These are phyloP conservation scores for Fusarium sp. DNA, from an alignment of 2,329 filamentous ascomycete species.

Conservation along the genomic window DNA sequence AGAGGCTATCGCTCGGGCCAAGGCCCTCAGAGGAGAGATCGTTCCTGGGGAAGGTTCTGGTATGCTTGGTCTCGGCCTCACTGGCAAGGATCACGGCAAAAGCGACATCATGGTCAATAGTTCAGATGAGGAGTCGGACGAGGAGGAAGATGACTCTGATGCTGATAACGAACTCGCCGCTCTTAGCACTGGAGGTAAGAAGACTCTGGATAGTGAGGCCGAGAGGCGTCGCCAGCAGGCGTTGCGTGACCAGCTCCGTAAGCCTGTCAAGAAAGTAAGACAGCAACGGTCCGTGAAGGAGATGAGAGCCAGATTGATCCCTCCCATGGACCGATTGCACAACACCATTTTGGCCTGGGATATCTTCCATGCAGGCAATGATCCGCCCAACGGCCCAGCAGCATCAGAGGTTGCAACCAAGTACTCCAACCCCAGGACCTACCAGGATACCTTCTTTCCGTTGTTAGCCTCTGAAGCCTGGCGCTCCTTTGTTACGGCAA, in stretches of 20 bases:
- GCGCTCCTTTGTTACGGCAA: slow-evolving; percentile 92
- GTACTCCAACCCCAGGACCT: slow-evolving; percentile 83
- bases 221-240: slow-evolving; percentile 62
- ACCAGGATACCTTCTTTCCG: slow-evolving; percentile 92
- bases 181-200: slow-evolving; percentile 64
- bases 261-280: slow-evolving; percentile 88
- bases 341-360: slow-evolving; percentile 93
- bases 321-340: slow-evolving; percentile 88
- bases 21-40: slow-evolving; percentile 59
- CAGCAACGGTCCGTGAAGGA: slow-evolving; percentile 89
- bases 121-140: slow-evolving; percentile 82
- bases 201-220: slow-evolving; percentile 63
- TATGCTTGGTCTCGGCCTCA: slow-evolving; percentile 78
- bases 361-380: slow-evolving; percentile 90
- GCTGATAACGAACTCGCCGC: slow-evolving; percentile 68
- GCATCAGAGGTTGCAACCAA: slow-evolving; percentile 84
- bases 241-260: slow-evolving; percentile 71
- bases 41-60: slow-evolving; percentile 82
- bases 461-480: slow-evolving; percentile 94
- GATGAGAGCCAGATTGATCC: slow-evolving; percentile 92
- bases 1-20: slow-evolving; percentile 79
- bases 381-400: slow-evolving; percentile 82
- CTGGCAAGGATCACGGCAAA: slow-evolving; percentile 85
- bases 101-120: slow-evolving; percentile 94
- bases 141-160: slow-evolving; percentile 70